Conservation (phyloP, 495 filamentous ascomycete genomes). For the Polyplosphaeria fusca region DNA sequence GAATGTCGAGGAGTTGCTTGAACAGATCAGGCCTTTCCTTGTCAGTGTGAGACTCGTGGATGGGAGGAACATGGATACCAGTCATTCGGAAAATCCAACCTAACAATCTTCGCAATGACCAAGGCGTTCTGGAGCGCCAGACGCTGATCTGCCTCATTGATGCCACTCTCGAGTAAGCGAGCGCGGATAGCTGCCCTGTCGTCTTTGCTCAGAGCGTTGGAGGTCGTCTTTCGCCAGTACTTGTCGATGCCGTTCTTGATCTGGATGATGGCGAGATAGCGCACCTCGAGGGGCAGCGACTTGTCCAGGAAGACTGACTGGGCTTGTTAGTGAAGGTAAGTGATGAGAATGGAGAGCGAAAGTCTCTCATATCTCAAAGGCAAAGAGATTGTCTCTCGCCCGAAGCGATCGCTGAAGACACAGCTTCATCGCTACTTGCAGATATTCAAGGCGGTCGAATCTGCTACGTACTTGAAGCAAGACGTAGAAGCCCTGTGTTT, state of each 20-base stretch:
- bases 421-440: no score
- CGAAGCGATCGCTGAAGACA: no score
- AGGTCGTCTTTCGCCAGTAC: constrained; percentile 78
- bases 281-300: constrained; percentile 65
- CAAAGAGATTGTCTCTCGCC: no score
- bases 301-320: constrained; percentile 67
- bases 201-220: constrained; percentile 65
- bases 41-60: constrained; percentile 39
- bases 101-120: constrained; percentile 78
- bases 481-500: constrained; percentile 67
- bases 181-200: constrained; percentile 74
- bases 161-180: constrained; percentile 65
- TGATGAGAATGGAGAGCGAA: not conserved
- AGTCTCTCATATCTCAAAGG: no score
- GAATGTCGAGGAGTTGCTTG: constrained; percentile 41
- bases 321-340: constrained; percentile 30
- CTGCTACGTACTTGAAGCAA: constrained; percentile 63
- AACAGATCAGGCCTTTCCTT: constrained; percentile 21
- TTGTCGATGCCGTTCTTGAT: constrained; percentile 94
- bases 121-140: constrained; percentile 85
- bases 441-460: no score
- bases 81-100: constrained; percentile 82
- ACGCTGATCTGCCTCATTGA: constrained; percentile 67
- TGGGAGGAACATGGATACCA: constrained; percentile 52
- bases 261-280: constrained; percentile 88